Evolutionary conservation across 352 stramenopile species (phyloP).

Genomic region (Globisporangium mamillatum): DNA sequence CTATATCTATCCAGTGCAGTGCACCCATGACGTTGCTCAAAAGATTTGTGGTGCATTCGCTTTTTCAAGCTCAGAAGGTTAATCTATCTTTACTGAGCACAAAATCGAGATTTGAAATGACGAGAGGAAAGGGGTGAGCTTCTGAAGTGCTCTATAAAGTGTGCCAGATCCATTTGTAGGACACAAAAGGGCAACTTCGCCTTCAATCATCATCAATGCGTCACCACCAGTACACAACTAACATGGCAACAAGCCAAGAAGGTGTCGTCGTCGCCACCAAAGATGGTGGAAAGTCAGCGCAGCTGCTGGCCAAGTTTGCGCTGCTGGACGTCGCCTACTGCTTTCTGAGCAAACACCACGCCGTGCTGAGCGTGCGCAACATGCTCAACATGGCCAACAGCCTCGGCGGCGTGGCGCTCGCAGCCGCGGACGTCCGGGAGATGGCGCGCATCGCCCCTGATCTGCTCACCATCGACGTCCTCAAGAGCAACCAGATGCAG

Average conservation of each 20-base stretch:
- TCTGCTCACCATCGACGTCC: constrained; percentile 37
- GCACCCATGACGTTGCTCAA: background rate
- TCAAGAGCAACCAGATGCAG: constrained; percentile 25
- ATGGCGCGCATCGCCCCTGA: constrained; percentile 48
- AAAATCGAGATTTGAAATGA: background rate
- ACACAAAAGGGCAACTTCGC: background rate
- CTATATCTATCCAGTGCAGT: background rate
- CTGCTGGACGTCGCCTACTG: constrained; percentile 66
- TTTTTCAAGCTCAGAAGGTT: background rate
- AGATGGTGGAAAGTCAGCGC: background rate
- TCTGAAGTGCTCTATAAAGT: background rate
- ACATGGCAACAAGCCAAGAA: constrained; percentile 4
- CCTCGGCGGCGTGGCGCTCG: constrained; percentile 39
- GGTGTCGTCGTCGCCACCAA: background rate
- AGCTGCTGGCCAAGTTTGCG: constrained; percentile 48
- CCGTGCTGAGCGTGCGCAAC: constrained; percentile 42
- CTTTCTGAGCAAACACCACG: constrained; percentile 55
- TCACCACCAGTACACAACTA: background rate
- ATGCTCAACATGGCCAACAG: constrained; percentile 65
- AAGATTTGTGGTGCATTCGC: background rate
- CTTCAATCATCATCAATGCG: background rate
- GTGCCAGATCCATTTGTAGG: background rate
- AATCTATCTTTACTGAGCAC: too few species aligned
- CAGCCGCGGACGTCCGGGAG: constrained; percentile 30
- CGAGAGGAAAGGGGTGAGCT: background rate